Percentiles rank a stretch among this genome's conserved stretches.
These are phyloP conservation scores for Raffaelea ambrosiae DNA, from an alignment of 2,329 filamentous ascomycete genomes.

Conservation along the genomic window DNA sequence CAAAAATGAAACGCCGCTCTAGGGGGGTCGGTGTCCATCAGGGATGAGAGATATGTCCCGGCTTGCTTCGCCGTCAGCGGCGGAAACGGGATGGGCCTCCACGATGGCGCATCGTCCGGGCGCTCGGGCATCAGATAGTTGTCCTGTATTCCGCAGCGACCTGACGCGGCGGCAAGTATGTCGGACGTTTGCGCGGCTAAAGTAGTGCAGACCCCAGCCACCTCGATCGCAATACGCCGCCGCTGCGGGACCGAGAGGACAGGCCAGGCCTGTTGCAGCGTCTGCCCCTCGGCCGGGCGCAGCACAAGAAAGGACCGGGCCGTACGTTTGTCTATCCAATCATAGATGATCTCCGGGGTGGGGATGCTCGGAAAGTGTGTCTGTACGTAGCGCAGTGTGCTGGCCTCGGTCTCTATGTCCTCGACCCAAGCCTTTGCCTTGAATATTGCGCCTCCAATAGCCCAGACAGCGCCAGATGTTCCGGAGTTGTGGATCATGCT, in stretches of 20 bases:
- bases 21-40: neutral
- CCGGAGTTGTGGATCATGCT: slow-evolving; percentile 1
- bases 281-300: slow-evolving; percentile 13
- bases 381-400: slow-evolving; percentile 9
- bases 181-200: neutral
- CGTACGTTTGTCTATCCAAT: neutral
- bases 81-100: neutral
- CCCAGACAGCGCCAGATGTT: slow-evolving; percentile 2
- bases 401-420: neutral
- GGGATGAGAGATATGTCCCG: neutral
- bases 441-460: neutral
- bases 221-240: neutral
- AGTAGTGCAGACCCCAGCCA: neutral
- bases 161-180: neutral
- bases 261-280: slow-evolving; percentile 16
- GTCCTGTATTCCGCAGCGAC: neutral
- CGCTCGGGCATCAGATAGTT: neutral
- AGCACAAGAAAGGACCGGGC: neutral
- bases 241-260: slow-evolving; percentile 10
- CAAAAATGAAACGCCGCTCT: neutral
- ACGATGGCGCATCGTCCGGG: neutral
- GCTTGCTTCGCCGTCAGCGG: neutral
- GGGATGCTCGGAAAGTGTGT: neutral
- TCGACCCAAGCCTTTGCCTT: slow-evolving; percentile 1
- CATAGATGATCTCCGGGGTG: neutral